Evolutionary conservation across 495 filamentous ascomycete species (phyloP), one percentile per base, ranked within the genome.

Genomic region (Chaetomidium leptoderma): DNA sequence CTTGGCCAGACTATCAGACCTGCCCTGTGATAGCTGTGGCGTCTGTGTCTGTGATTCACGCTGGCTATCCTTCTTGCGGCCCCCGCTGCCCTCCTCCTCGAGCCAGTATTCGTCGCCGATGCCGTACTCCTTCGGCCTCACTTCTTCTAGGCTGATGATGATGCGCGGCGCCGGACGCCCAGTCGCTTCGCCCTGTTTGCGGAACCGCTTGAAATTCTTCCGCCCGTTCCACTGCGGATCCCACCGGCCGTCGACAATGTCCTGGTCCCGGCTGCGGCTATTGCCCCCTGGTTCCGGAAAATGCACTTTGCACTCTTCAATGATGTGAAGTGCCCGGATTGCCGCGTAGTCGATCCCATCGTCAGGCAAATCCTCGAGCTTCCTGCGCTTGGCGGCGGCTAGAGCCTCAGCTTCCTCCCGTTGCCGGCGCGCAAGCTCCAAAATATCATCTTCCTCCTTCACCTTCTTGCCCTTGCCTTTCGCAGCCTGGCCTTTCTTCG

Each of bases 181-280:
- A 1, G 77, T 77, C 0, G 60, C 10, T 3, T 79, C 83, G 2
- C 81, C 84, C 45, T 82, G 81, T 55, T 83, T 81, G 4, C 83
- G 81, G 62, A 98, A 98, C 61, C 82, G 86, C 71, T 98, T 98
- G 77, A 97, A 98, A 63, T 98, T 97, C 73, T 91, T 95, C 6
- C 92, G 82, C 0, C 95, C 93, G 66, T 97, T 96, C 95, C 95
- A 98, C 35, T 78, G 76, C 3, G 90, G 86, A 64, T 97, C 84
- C 93, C 95, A 97, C 23, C 91, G 81, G 10, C 81, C 80, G 52
- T 79, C 78, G 3, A 66, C 75, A 44, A 75, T 72, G 43, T 74
- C 74, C 55, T 71, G 69, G 42, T 77, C 74, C n/a, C 76, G 70
- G 19, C 51, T 63, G 65, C 66, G 52, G 37, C 44, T 55, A n/a